Evolutionary conservation across 1,139 yeast genomes (phyloP).

Genomic region (Diutina neorugosa): DNA sequence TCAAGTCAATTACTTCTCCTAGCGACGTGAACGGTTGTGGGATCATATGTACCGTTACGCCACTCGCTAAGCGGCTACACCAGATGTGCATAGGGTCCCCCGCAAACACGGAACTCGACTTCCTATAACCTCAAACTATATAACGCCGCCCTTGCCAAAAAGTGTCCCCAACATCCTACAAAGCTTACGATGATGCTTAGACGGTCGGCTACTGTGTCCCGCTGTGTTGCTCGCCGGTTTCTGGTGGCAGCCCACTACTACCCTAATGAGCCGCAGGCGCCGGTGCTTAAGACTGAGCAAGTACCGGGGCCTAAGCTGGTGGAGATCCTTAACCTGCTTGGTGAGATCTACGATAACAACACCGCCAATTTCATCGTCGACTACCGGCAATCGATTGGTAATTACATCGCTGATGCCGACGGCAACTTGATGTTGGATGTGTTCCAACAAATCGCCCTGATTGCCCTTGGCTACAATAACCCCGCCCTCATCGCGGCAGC

Average conservation of each 20-base stretch:
- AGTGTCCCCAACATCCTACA: no score
- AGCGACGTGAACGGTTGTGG: no score
- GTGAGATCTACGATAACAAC: conserved; percentile 49
- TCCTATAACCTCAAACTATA: background rate
- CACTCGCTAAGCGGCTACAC: background rate
- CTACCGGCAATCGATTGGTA: conserved; percentile 54
- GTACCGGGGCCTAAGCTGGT: conserved; percentile 54
- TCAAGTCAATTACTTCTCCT: no score
- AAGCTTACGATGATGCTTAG: conserved; percentile 1
- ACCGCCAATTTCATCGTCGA: conserved; percentile 62
- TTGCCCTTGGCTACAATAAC: conserved; percentile 65
- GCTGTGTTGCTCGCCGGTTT: background rate
- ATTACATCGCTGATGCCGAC: conserved; percentile 61
- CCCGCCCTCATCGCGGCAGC: conserved; percentile 56
- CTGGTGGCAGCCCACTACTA: conserved; percentile 16
- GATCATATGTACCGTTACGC: no score
- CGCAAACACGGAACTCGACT: background rate
- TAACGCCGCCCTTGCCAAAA: background rate
- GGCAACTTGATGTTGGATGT: conserved; percentile 54
- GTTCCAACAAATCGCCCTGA: conserved; percentile 65
- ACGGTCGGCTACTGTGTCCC: background rate
- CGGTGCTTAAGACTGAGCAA: conserved; percentile 30
- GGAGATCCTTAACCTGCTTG: conserved; percentile 34
- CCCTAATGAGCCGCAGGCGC: conserved; percentile 45
- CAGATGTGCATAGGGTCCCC: background rate